Percentiles rank a stretch among this genome's conserved stretches.
phyloP scores from a whole-genome alignment of 2,329 filamentous ascomycete species.

The Fusarium oxysporum region DNA sequence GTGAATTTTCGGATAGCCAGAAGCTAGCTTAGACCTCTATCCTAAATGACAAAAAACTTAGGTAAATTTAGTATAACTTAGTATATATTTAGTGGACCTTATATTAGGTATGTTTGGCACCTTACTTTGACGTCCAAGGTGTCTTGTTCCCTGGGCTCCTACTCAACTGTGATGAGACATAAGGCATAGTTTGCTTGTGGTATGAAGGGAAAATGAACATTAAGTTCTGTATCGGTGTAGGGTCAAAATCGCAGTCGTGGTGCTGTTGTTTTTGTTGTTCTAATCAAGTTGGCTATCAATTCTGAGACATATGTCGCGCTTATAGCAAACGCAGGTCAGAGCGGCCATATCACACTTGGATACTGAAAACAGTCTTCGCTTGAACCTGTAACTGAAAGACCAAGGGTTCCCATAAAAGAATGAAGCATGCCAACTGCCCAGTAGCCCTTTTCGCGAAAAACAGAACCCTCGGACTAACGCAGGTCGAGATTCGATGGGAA shows the following conservation, averaged over 20 bases:
- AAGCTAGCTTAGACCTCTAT: not conserved
- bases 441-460: not conserved
- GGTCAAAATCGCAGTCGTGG: not conserved
- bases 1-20: slow-evolving; percentile 6
- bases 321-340: not conserved
- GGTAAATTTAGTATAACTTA: not conserved
- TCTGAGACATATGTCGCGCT: not conserved
- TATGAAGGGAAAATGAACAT: not conserved
- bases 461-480: not conserved
- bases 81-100: not conserved
- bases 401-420: not conserved
- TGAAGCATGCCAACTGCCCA: not conserved
- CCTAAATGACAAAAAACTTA: not conserved
- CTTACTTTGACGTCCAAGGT: not conserved
- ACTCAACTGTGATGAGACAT: not conserved
- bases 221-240: not conserved
- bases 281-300: not conserved
- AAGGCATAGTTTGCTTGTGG: not conserved
- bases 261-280: not conserved
- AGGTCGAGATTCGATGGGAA: not conserved
- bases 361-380: not conserved
- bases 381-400: not conserved
- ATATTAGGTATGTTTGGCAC: not conserved
- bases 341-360: not conserved
- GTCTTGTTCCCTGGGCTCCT: not conserved